Conservation (phyloP, 805 yeast genomes). For the Monosporozyma aerobia region DNA sequence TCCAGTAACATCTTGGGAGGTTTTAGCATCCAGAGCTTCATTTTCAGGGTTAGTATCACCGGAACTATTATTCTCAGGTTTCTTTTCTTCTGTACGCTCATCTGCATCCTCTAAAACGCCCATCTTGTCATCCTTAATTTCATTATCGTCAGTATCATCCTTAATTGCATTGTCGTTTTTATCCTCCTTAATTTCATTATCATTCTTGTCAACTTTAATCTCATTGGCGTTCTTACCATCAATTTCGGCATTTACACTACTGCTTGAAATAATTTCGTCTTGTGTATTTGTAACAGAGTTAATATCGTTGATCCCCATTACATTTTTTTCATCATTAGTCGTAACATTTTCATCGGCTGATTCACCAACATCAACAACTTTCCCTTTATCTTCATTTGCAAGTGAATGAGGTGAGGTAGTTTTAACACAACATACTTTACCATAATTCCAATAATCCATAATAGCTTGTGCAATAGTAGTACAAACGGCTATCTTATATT, state of each 20-base stretch:
- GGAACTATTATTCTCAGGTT: neutral
- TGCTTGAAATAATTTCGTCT: neutral
- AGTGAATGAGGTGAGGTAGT: constrained; percentile 30
- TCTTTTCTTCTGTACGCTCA: neutral
- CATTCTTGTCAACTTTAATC: too few relatives aligned
- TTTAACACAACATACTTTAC: constrained; percentile 58
- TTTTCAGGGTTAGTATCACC: neutral
- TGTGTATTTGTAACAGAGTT: neutral
- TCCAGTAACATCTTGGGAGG: constrained; percentile 2
- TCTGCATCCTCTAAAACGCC: neutral
- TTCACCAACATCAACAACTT: constrained; percentile 1
- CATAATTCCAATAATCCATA: constrained; percentile 68
- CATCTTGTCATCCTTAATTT: neutral
- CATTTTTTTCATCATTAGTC: neutral
- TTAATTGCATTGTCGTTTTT: neutral
- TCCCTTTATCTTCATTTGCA: constrained; percentile 9
- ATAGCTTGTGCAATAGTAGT: constrained; percentile 63
- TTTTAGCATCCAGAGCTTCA: neutral
- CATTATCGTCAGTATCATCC: too few relatives aligned
- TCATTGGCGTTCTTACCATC: neutral
- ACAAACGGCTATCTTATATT: constrained; percentile 63
- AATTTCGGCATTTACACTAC: neutral
- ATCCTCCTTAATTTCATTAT: neutral
- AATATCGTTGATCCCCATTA: neutral
- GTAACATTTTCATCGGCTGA: neutral